Base-by-base conservation (phyloP, 2,329 filamentous ascomycete genomes). In the Coniochaeta hoffmannii region DNA sequence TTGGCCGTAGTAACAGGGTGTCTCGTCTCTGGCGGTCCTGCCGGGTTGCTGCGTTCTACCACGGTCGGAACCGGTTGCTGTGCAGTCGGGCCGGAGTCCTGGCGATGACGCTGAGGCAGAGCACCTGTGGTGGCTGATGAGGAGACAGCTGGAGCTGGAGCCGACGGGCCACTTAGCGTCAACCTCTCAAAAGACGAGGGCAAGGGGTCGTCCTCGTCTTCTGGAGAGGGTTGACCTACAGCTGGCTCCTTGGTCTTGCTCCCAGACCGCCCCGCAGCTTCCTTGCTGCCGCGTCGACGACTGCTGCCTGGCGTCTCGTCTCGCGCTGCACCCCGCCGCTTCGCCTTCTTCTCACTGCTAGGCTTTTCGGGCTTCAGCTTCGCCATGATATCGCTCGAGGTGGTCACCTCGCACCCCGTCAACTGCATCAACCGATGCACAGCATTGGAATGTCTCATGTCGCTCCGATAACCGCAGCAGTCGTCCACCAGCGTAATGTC, bases 401-500 rank as follows among this genome's bases (percentile, higher is more conserved):
- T 78, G 28, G 86, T 75, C 2, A 86, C 75, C 49, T 84, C 81
- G 50, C 88, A 90, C 30, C 88, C 90, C 58, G 92, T 88, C 53
- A 89, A 81, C 41, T 90, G 83, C 2, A 82, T 77, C 67, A 96
- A 86, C 55, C 84, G 82, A 53, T 80, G 78, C 61, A 95, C 75
- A 0, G 92, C 88, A 60, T 82, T 77, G 46, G 82, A 75, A 62
- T 96, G 90, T 44, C 90, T 83, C 17, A 75, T 70, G 56, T 85
- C 81, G 62, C 77, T 85, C 50, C 89, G 83, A 65, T 87, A 96
- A 11, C 91, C 92, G 55, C 96, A 83, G 68, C 92, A 97, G 68
- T 97, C 91, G 53, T 94, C 86, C 36, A 97, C 76, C 12, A 97
- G 76, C 5, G 88, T 94, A 64, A 97, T 90, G n/a, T 83, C 78